Evolutionary conservation across 1,284 basidiomycete genomes (phyloP).

Genomic region (Trametes versicolor): DNA sequence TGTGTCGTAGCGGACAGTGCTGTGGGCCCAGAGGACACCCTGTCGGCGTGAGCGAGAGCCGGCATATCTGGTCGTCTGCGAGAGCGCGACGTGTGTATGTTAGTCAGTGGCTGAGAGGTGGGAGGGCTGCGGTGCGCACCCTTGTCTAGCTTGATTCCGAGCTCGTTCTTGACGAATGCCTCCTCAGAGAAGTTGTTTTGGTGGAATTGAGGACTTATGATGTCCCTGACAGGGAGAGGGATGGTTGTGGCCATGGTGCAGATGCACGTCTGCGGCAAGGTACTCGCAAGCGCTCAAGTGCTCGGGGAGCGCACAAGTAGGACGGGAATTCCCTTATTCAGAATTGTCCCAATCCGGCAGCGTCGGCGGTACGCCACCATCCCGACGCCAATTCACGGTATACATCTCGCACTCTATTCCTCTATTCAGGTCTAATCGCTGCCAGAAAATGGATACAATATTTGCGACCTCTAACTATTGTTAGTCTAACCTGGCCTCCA

Average conservation of each 20-base stretch:
- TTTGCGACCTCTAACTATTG: background rate
- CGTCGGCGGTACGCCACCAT: background rate
- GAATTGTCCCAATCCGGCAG: background rate
- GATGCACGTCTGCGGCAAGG: conserved; percentile 30
- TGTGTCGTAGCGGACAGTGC: conserved; percentile 92
- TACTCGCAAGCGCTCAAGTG: conserved; percentile 46
- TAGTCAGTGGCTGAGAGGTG: conserved; percentile 19
- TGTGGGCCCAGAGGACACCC: conserved; percentile 90
- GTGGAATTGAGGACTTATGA: conserved; percentile 90
- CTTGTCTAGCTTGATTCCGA: conserved; percentile 92
- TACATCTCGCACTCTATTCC: too few relatives aligned
- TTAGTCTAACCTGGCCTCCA: background rate
- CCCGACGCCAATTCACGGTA: background rate
- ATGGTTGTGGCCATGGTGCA: conserved; percentile 44
- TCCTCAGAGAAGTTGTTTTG: conserved; percentile 93
- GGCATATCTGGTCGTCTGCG: conserved; percentile 92
- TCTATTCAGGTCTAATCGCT: background rate
- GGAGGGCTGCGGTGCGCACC: conserved; percentile 55
- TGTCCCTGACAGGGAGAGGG: conserved; percentile 72
- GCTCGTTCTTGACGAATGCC: conserved; percentile 83
- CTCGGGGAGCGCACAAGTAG: conserved; percentile 15
- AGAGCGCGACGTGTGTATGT: background rate
- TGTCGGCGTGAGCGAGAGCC: conserved; percentile 77
- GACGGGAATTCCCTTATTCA: conserved; percentile 33
- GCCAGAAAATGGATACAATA: background rate